Evolutionary conservation across 495 filamentous ascomycete genomes (phyloP), one percentile per base, ranked within the genome.

Genomic region (Hypoxylon lienhwacheense): DNA sequence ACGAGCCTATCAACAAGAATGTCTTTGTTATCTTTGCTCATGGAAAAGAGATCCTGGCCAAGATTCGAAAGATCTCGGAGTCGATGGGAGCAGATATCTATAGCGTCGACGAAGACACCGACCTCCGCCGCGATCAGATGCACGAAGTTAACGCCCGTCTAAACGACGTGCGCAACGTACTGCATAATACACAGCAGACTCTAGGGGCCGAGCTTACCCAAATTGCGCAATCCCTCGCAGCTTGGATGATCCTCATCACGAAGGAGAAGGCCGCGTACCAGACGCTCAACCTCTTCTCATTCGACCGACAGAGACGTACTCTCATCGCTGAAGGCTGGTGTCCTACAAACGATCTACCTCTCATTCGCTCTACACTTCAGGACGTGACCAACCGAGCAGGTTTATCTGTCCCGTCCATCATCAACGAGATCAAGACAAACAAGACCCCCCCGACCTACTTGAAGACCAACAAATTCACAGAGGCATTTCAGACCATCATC

Each of bases 21-120:
- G 93, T 97, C 48, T 99, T 97, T 63, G 91, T 99, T 53, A 97
- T 99, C 66, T 99, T 99, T 66, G 92, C 95, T 19, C 95, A 99
- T 60, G 93, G 93, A 61, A 96, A 95, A 70, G 92, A 95, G 70
- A 93, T 99, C 64, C 84, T 99, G 58, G 87, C 91, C 53, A 97
- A 97, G 81, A 99, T 99, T 66, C 84, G 93, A 59, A 97, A 96
- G 78, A 97, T 99, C 45, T 96, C 91, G 8, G 93, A 99, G 73
- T 96, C 91, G 1, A 84, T 99, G 65, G 88, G 93, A 41, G 92
- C 95, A 54, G 88, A 93, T 66, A 76, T 96, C 40, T 99, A 99
- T 76, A 89, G 85, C 54, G 92, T 99, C 10, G 93, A 99, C 63
- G 93, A 99, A 74, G 95, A 97, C 74, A 88, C 86, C 59, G 93